Evolutionary conservation across 371 early-diverging fungal genomes (phyloP), one percentile per base, ranked within the genome.

Genomic region (Mycotypha africana): DNA sequence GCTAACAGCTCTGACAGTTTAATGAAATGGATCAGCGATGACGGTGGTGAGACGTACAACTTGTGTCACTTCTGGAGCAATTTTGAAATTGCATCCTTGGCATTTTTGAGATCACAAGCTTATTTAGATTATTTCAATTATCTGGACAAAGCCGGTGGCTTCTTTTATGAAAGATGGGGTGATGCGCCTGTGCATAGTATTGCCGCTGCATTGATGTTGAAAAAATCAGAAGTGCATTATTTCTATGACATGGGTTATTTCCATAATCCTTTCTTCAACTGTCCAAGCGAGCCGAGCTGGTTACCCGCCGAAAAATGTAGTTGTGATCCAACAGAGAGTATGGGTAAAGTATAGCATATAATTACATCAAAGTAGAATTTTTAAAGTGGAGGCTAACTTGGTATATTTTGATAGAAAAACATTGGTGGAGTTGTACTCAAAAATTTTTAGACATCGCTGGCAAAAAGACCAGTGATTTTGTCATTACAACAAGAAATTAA

Each of bases 141-240:
- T 51, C 61, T 98, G 32, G 97, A 98, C 53, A 67, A 70, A 36
- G 65, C 78, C 4, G 95, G 95, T 15, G 94, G 95, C 1, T 97
- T 95, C 78, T 96, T 90, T 59, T 96, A 95, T 58, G 95, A 96
- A 60, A 67, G 76, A 31, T 97, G 97, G 97, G 97, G 97, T 15
- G 98, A 97, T 79, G 98, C 97, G 12, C 98, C 98, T 4, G 87
- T 97, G 2, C 98, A 96, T 53, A 89, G 92, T 5, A 71, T 98
- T 37, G 96, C 93, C 2, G 91, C 85, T 1, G 85, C 88, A 0
- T 44, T 98, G 56, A 79, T 94, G 76, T 60, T 96, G 20, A 70
- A 78, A 22, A 83, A 79, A 47, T 67, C 76, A 14, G 81, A 93
- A 64, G 78, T 95, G 17, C 94, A 95, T 54, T 95, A 86, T 69